These are phyloP conservation scores for Amaranthus hypochondriacus DNA, from an alignment of 148 eudicot species.

Conservation along the genomic window DNA sequence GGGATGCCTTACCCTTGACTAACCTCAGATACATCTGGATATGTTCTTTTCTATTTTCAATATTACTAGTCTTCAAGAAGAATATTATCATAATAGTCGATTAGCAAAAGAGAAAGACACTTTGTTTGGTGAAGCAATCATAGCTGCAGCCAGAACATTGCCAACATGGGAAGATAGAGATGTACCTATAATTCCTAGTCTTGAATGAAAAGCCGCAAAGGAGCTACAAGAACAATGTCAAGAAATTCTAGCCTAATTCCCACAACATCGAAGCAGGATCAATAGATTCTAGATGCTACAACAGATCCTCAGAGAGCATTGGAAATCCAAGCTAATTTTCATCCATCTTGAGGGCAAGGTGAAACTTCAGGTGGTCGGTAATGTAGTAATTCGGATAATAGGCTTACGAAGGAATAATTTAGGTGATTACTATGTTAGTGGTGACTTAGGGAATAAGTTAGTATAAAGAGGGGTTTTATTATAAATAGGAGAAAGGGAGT, in stretches of 20 bases:
- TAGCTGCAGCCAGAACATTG: slow-evolving; percentile 90
- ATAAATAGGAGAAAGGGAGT: too few relatives aligned
- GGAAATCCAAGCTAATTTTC: slow-evolving; percentile 32
- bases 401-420: too few relatives aligned
- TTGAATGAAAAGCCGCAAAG: slow-evolving; percentile 83
- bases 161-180: slow-evolving; percentile 91
- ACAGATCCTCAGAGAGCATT: slow-evolving; percentile 65
- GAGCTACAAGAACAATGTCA: slow-evolving; percentile 87
- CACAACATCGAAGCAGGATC: slow-evolving; percentile 75
- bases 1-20: slow-evolving; percentile 89
- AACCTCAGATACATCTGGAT: slow-evolving; percentile 68
- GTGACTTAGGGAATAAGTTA: too few relatives aligned
- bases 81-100: slow-evolving; percentile 75
- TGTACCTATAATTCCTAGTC: slow-evolving; percentile 77
- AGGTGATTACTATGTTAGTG: too few relatives aligned
- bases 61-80: slow-evolving; percentile 73
- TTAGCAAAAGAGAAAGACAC: slow-evolving; percentile 42
- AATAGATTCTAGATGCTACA: slow-evolving; percentile 57
- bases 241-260: slow-evolving; percentile 58
- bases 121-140: slow-evolving; percentile 90
- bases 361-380: too few relatives aligned
- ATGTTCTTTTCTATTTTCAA: slow-evolving; percentile 96
- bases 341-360: too few relatives aligned
- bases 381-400: too few relatives aligned
- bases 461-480: too few relatives aligned